These are phyloP conservation scores for Pneumocystis jirovecii DNA, from an alignment of 1,139 yeast genomes.

Conservation along the genomic window DNA sequence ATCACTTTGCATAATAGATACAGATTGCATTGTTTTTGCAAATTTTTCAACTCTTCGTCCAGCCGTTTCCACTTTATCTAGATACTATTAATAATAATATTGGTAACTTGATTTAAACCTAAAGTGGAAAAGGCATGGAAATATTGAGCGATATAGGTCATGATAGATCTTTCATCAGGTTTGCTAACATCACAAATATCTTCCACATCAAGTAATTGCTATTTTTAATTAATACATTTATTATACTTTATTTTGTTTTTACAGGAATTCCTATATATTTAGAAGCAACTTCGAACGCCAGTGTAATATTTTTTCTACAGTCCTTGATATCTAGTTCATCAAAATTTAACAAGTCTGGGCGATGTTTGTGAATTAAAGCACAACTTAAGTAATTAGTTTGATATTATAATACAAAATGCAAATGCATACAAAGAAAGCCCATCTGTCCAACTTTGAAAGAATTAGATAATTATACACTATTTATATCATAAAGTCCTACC, in stretches of 20 bases:
- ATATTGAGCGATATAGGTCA: slow-evolving; percentile 53
- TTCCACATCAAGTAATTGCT: slow-evolving; percentile 41
- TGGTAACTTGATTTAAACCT: slow-evolving; percentile 11
- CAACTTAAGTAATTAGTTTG: slow-evolving; percentile 17
- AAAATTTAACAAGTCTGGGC: slow-evolving; percentile 32
- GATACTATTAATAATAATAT: background rate
- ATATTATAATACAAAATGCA: background rate
- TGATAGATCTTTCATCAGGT: slow-evolving; percentile 54
- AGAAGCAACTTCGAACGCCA: slow-evolving; percentile 30
- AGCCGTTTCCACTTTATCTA: slow-evolving; percentile 27
- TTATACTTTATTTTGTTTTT: background rate
- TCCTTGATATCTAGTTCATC: slow-evolving; percentile 24
- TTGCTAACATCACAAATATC: slow-evolving; percentile 36
- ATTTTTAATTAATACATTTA: background rate
- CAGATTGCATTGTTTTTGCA: slow-evolving; percentile 25
- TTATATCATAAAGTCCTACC: background rate
- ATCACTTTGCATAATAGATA: slow-evolving; percentile 25
- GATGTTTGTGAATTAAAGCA: slow-evolving; percentile 32
- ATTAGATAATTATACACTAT: background rate
- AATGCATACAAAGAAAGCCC: slow-evolving; percentile 30
- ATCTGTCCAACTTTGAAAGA: slow-evolving; percentile 29
- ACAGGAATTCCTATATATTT: slow-evolving; percentile 36
- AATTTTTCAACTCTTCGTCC: slow-evolving; percentile 29
- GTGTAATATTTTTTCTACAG: slow-evolving; percentile 23
- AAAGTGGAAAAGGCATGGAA: slow-evolving; percentile 37